phyloP scores from a whole-genome alignment of 192 early-diverging fungal genomes.

The Coemansia pectinata region DNA sequence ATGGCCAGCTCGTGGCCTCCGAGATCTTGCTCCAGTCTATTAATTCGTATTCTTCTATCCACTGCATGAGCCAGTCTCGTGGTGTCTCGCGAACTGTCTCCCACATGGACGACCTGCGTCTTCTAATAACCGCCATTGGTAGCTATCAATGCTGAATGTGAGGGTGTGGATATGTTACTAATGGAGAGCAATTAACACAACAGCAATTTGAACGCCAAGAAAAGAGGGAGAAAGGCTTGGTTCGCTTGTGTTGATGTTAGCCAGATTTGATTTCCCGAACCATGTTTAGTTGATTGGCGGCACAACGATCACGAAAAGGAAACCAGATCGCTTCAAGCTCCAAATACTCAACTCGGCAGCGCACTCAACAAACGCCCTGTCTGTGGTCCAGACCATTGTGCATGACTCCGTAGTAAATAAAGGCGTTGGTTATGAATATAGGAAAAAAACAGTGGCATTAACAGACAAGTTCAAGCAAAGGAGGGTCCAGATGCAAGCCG shows the following conservation, averaged over 20 bases:
- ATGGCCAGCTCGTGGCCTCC: slow-evolving; percentile 54
- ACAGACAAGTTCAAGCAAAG: too few relatives aligned
- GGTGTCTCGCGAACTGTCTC: slow-evolving; percentile 35
- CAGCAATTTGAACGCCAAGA: background rate
- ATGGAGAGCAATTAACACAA: background rate
- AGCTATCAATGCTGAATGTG: background rate
- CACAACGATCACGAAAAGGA: background rate
- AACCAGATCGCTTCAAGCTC: background rate
- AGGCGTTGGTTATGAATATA: too few relatives aligned
- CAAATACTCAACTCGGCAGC: background rate
- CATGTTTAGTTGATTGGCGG: background rate
- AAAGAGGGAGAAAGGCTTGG: background rate
- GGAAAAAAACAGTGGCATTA: too few relatives aligned
- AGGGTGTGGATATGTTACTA: background rate
- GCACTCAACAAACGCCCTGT: background rate
- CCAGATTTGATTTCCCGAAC: background rate
- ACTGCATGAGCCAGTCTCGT: slow-evolving; percentile 47
- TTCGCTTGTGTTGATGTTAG: background rate
- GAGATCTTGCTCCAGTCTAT: slow-evolving; percentile 51
- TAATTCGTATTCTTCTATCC: slow-evolving; percentile 53
- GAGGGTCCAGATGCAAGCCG: background rate
- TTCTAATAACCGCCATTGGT: slow-evolving; percentile 35
- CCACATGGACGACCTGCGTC: slow-evolving; percentile 38
- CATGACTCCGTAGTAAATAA: background rate
- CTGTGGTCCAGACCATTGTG: background rate